These are phyloP conservation scores for Zalaria sp. DNA, from an alignment of 2,329 filamentous ascomycete genomes.

Conservation along the genomic window DNA sequence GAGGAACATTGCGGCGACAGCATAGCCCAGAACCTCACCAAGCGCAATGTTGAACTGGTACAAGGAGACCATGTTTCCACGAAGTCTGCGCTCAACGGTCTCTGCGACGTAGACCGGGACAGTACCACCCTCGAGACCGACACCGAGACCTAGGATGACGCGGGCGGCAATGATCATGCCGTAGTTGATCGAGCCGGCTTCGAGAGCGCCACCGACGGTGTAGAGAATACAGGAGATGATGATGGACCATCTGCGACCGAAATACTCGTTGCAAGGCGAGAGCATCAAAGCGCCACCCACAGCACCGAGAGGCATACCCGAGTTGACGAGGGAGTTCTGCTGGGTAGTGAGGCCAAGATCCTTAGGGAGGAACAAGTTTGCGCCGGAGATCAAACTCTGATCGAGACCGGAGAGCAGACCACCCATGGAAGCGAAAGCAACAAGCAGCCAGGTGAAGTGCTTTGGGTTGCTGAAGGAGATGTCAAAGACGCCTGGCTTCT, in stretches of 20 bases:
- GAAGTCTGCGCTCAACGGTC: slow-evolving; percentile 50
- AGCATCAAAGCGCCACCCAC: slow-evolving; percentile 56
- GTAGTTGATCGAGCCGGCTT: slow-evolving; percentile 54
- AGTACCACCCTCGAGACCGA: slow-evolving; percentile 58
- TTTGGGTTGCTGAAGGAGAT: slow-evolving; percentile 46
- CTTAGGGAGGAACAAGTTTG: slow-evolving; percentile 50
- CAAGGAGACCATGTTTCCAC: slow-evolving; percentile 58
- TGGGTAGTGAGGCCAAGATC: slow-evolving; percentile 40
- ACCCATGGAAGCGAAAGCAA: slow-evolving; percentile 62
- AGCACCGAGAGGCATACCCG: slow-evolving; percentile 57
- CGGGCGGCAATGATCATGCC: slow-evolving; percentile 57
- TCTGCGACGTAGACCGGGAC: slow-evolving; percentile 65
- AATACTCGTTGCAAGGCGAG: slow-evolving; percentile 51
- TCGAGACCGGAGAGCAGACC: slow-evolving; percentile 59
- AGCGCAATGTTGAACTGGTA: slow-evolving; percentile 68
- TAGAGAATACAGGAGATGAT: slow-evolving; percentile 56
- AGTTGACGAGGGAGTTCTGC: slow-evolving; percentile 53
- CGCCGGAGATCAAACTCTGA: slow-evolving; percentile 58
- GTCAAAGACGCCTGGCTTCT: slow-evolving; percentile 33
- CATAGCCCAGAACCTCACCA: slow-evolving; percentile 60
- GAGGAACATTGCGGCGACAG: slow-evolving; percentile 58
- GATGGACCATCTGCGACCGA: slow-evolving; percentile 54
- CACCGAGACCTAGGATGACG: slow-evolving; percentile 54
- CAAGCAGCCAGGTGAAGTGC: slow-evolving; percentile 53
- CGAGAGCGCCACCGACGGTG: slow-evolving; percentile 53